Percentiles rank a stretch among this genome's conserved stretches.
Conservation (phyloP, 306 rosid species). For the Cyamopsis tetragonoloba region DNA sequence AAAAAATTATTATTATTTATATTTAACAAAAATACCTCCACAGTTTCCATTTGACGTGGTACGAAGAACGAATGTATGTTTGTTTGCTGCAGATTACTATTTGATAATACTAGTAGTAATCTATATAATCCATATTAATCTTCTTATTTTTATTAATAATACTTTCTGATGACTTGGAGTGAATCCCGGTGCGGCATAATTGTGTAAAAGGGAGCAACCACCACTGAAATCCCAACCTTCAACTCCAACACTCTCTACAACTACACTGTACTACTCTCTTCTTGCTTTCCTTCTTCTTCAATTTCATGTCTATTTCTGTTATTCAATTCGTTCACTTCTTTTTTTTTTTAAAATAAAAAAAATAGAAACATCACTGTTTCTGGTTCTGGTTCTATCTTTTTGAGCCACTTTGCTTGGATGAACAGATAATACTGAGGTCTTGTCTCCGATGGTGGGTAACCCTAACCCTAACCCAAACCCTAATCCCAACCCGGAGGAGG, state of each 20-base stretch:
- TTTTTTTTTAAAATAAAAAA: background rate
- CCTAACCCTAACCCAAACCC: background rate
- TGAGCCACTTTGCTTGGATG: no score
- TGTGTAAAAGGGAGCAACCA: background rate
- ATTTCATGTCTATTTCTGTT: background rate
- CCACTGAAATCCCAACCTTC: background rate
- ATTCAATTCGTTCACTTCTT: background rate
- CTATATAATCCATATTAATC: background rate
- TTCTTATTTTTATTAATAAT: background rate
- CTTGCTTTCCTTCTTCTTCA: background rate
- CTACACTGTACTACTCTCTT: background rate
- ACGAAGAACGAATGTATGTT: constrained; percentile 16
- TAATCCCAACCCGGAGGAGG: constrained; percentile 25
- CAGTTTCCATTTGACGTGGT: background rate
- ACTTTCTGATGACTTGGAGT: background rate
- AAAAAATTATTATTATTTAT: no score
- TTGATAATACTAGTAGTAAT: background rate
- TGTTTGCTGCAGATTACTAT: background rate
- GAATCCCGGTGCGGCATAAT: background rate
- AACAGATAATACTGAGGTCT: no score
- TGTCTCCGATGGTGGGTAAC: constrained; percentile 29
- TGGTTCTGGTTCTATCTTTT: background rate
- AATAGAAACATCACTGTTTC: background rate
- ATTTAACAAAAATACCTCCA: background rate
- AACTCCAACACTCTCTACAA: background rate